Evolutionary conservation across 2,329 filamentous ascomycete species (phyloP), one percentile per base, ranked within the genome.

Genomic region (Aspergillus sp.): DNA sequence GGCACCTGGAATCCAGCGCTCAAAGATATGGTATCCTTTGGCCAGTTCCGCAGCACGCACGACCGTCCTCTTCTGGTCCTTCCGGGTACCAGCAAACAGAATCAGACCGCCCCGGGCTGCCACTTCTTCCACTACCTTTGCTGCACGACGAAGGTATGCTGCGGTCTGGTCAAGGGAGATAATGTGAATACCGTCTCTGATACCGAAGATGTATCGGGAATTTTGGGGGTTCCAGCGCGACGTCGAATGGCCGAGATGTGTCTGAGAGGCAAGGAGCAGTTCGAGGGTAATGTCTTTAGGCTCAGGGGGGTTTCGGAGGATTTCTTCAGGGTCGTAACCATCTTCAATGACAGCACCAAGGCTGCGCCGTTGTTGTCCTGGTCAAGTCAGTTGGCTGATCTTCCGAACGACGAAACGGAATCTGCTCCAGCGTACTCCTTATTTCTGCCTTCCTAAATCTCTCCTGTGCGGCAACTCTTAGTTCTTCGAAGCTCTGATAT

Each of bases 161-260:
- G 90, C 89, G 27, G 88, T 97, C 51, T 83, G 79, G 66, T 98
- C 93, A 3, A 97, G 83, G 7, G 85, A 86, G 68, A 98, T 95
- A 66, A 98, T 90, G 72, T 96, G 91, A 52, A 95, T 84, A 13
- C 86, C 89, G 57, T 93, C 81, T 41, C 93, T 80, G 52, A 95
- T 81, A 59, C 93, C 93, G 66, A 88, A 90, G 66, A 98, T 97
- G 73, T 97, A 97, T 57, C 87, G 82, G 55, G 90, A 85, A 73
- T 97, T 98, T 45, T 83, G 84, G 9, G 93, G 90, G 71, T 98
- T 95, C 93, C 93, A 98, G 44, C 90, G 79, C 52, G 88, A 88
- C 0, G 86, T 91, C 61, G 87, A 81, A 72, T 98, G 93, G 53
- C 93, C 93, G 68, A 97, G 83, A 71, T 95, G 90, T 47, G 83